phyloP scores from a whole-genome alignment of 1,284 basidiomycete species.

The Xerocomus nothofagi region DNA sequence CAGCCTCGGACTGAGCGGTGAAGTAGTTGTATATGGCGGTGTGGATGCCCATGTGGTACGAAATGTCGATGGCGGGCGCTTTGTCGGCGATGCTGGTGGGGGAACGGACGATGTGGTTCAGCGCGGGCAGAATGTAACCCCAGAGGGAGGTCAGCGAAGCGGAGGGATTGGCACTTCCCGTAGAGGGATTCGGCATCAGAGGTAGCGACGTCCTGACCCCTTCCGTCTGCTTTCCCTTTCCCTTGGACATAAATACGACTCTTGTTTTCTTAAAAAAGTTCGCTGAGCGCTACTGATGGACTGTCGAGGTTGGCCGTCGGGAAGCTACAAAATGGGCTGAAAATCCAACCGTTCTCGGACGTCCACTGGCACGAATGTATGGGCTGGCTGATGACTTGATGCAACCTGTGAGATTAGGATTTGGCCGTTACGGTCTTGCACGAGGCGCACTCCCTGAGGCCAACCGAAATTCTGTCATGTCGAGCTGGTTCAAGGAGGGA shows the following conservation, averaged over 20 bases:
- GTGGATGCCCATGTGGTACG: conserved; percentile 73
- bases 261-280: background rate
- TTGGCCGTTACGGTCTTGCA: conserved; percentile 3
- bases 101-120: conserved; percentile 71
- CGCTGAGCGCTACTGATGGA: conserved; percentile 7
- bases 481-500: background rate
- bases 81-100: conserved; percentile 58
- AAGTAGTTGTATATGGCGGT: conserved; percentile 81
- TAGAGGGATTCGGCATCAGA: conserved; percentile 53
- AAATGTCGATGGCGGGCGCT: conserved; percentile 67
- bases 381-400: conserved; percentile 6
- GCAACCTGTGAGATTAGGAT: background rate
- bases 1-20: conserved; percentile 56
- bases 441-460: conserved; percentile 8
- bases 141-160: conserved; percentile 68
- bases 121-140: conserved; percentile 70
- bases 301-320: conserved; percentile 5
- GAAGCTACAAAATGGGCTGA: background rate
- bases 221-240: conserved; percentile 33
- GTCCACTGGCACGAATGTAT: conserved; percentile 11
- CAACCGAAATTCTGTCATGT: conserved; percentile 10
- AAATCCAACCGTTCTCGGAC: background rate
- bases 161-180: conserved; percentile 70
- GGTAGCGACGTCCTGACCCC: conserved; percentile 23
- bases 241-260: conserved; percentile 25